These are phyloP conservation scores for Candida caryicola DNA, from an alignment of 805 yeast species.

Conservation along the genomic window DNA sequence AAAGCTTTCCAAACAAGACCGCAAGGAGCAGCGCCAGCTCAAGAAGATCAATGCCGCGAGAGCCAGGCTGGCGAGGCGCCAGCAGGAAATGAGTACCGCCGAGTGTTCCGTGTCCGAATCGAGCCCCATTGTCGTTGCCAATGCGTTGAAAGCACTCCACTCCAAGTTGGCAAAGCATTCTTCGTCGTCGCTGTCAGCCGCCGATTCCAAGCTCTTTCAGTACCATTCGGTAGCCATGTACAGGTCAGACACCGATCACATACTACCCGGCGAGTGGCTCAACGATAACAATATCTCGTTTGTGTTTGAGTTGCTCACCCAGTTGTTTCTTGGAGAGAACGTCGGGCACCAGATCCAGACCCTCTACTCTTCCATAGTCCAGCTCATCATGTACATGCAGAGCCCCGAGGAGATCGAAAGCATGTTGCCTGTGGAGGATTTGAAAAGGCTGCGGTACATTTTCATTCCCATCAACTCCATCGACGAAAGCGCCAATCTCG, in stretches of 20 bases:
- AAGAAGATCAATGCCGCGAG: conserved; percentile 19
- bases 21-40: conserved; percentile 10
- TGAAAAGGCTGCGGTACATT: conserved; percentile 41
- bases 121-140: conserved; percentile 13
- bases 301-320: conserved; percentile 49
- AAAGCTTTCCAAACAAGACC: conserved; percentile 8
- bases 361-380: conserved; percentile 62
- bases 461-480: conserved; percentile 70
- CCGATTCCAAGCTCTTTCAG: conserved; percentile 38
- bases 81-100: conserved; percentile 1
- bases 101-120: background rate
- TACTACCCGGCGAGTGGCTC: conserved; percentile 68
- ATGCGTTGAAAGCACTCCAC: conserved; percentile 19
- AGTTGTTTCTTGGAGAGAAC: conserved; percentile 18
- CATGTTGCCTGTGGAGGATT: conserved; percentile 31
- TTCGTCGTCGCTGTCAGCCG: background rate
- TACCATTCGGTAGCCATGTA: conserved; percentile 58
- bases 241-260: conserved; percentile 54
- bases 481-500: conserved; percentile 38
- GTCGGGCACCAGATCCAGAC: conserved; percentile 26
- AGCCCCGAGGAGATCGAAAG: conserved; percentile 35
- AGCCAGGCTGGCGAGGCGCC: conserved; percentile 15
- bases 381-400: conserved; percentile 52
- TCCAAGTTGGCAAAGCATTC: conserved; percentile 11
- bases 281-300: conserved; percentile 68